phyloP scores from a whole-genome alignment of 192 early-diverging fungal genomes.

The Podila verticillata region DNA sequence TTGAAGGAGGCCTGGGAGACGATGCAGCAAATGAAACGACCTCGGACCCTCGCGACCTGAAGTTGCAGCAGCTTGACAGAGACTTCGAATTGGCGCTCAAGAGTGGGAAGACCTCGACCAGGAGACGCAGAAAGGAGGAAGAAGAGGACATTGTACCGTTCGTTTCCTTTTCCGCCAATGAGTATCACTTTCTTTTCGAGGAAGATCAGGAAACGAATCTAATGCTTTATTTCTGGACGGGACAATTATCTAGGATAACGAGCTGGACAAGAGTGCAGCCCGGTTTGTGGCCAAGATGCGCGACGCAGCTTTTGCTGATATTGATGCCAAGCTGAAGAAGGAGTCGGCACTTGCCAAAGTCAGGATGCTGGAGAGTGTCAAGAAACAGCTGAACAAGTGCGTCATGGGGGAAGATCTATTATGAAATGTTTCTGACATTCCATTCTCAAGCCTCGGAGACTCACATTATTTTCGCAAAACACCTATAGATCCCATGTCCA shows the following conservation, averaged over 20 bases:
- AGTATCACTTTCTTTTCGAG: background rate
- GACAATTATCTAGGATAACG: conserved; percentile 16
- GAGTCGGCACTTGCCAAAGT: conserved; percentile 77
- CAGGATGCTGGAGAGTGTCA: conserved; percentile 68
- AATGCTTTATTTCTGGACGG: background rate
- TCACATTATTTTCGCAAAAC: background rate
- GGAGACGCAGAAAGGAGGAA: conserved; percentile 42
- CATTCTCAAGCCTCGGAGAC: too few species aligned
- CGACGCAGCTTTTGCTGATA: conserved; percentile 70
- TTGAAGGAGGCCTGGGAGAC: conserved; percentile 1
- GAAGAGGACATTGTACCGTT: conserved; percentile 32
- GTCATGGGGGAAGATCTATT: background rate
- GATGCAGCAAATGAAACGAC: conserved; percentile 8
- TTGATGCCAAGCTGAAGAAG: conserved; percentile 65
- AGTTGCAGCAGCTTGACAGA: conserved; percentile 29
- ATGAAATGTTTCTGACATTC: too few species aligned
- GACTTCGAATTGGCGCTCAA: conserved; percentile 44
- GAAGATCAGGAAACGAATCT: background rate
- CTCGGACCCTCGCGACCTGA: conserved; percentile 29
- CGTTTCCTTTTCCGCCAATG: background rate
- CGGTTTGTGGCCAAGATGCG: conserved; percentile 44
- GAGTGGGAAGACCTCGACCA: conserved; percentile 30
- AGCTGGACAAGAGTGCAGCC: conserved; percentile 30
- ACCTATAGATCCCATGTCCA: conserved; percentile 64
- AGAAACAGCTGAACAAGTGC: conserved; percentile 66